Percentiles rank a stretch among this genome's conserved stretches.
Evolutionary conservation across 805 yeast genomes (phyloP).

Genomic region (Barnettozyma populi): DNA sequence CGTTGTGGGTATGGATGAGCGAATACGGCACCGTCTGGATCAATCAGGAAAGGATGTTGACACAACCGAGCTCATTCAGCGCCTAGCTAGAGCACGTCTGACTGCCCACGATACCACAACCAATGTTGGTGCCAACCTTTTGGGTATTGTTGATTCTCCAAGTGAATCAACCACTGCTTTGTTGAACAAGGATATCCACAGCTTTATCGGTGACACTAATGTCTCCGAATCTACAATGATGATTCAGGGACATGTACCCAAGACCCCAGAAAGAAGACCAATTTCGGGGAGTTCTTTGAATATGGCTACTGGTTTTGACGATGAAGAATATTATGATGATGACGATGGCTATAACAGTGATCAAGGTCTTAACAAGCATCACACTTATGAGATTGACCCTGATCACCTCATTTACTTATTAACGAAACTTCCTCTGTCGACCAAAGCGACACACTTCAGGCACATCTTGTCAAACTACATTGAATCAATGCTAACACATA

Average conservation of each 20-base stretch:
- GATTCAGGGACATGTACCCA: slow-evolving; percentile 12
- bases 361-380: background rate
- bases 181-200: slow-evolving; percentile 4
- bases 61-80: slow-evolving; percentile 6
- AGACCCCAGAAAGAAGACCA: slow-evolving; percentile 17
- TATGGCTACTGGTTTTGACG: slow-evolving; percentile 4
- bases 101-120: background rate
- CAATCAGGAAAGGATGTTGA: background rate
- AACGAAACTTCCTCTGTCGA: slow-evolving; percentile 7
- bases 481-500: slow-evolving; percentile 12
- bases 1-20: background rate
- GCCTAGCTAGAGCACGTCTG: slow-evolving; percentile 1
- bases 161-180: slow-evolving; percentile 7
- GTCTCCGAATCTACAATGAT: slow-evolving; percentile 21
- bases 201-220: slow-evolving; percentile 2
- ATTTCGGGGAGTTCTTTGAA: slow-evolving; percentile 23
- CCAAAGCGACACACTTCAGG: slow-evolving; percentile 14
- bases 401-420: slow-evolving; percentile 10
- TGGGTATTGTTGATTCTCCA: background rate
- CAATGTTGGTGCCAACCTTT: background rate
- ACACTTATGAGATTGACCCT: slow-evolving; percentile 9
- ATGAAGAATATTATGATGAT: background rate
- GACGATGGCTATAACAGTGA: background rate
- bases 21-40: slow-evolving; percentile 6
- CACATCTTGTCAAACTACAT: slow-evolving; percentile 16